These are phyloP conservation scores for Combretum micranthum DNA, from an alignment of 345 rosid species.

Conservation along the genomic window DNA sequence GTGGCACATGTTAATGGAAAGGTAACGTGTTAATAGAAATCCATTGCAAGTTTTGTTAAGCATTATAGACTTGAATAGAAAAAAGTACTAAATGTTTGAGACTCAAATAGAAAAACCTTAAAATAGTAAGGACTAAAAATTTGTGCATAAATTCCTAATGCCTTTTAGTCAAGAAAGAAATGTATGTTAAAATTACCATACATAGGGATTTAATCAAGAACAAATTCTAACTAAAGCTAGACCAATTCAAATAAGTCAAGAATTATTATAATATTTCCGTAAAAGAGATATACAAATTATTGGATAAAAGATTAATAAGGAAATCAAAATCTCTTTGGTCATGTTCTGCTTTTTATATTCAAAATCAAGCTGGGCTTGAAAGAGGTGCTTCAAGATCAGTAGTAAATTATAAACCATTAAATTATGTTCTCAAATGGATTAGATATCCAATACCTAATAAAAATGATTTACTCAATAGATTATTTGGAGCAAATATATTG, in stretches of 20 bases:
- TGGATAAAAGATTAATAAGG: not conserved
- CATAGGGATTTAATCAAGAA: not conserved
- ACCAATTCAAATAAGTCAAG: not conserved
- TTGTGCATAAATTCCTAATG: not conserved
- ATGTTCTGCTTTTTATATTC: not conserved
- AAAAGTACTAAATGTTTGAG: no score
- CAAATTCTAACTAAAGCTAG: not conserved
- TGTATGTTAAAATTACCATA: not conserved
- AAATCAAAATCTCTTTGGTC: not conserved
- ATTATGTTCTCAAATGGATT: no score
- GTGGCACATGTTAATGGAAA: no score
- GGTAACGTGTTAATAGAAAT: no score
- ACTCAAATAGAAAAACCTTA: no score
- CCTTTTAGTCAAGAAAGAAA: not conserved
- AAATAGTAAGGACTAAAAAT: no score
- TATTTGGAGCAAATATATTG: not conserved
- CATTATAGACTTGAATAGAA: no score
- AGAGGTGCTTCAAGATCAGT: no score
- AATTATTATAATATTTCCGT: not conserved
- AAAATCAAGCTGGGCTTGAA: not conserved
- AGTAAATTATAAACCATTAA: not conserved
- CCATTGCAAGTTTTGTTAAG: no score
- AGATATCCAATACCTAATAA: no score
- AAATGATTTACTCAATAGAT: no score
- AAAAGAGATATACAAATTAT: not conserved